phyloP scores from a whole-genome alignment of 2,329 filamentous ascomycete species.

The Colletotrichum chlorophyti region DNA sequence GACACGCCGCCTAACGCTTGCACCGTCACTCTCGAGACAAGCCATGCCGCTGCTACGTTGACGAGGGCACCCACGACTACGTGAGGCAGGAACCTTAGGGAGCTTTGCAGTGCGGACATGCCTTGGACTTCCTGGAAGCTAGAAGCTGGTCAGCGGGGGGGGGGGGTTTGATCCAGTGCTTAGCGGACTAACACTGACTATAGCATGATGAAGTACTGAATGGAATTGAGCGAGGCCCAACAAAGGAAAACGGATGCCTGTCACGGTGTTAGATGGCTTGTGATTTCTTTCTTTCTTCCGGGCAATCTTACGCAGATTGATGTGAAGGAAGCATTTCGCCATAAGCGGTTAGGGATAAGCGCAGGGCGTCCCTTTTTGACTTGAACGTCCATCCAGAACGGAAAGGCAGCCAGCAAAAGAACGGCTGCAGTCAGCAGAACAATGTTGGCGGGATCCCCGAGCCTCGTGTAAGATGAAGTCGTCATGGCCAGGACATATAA shows the following conservation, averaged over 20 bases:
- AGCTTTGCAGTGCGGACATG: conserved; percentile 51
- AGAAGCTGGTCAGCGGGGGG: conserved; percentile 30
- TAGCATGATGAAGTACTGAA: conserved; percentile 55
- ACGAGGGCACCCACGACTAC: conserved; percentile 49
- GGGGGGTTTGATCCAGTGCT: neutral
- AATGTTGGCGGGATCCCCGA: conserved; percentile 49
- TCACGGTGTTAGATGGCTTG: neutral
- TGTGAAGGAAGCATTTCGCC: conserved; percentile 62
- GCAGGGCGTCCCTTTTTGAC: conserved; percentile 54
- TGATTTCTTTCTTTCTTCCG: too few relatives aligned
- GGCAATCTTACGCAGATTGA: conserved; percentile 49
- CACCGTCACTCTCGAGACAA: conserved; percentile 47
- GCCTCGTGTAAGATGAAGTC: conserved; percentile 43
- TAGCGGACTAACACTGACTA: conserved; percentile 42
- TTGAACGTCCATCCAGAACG: conserved; percentile 61
- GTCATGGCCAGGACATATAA: conserved; percentile 58
- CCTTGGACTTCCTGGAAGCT: conserved; percentile 57
- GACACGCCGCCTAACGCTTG: conserved; percentile 46
- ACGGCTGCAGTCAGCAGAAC: conserved; percentile 50
- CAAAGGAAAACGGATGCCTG: conserved; percentile 51
- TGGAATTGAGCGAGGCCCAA: conserved; percentile 52
- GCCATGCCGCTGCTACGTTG: conserved; percentile 50
- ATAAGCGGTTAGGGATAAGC: conserved; percentile 66
- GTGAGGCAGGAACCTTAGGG: conserved; percentile 55
- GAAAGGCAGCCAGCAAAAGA: conserved; percentile 54